These are phyloP conservation scores for Tetrahymena malaccensis DNA, from an alignment of 73 alveolate genomes.

Conservation along the genomic window DNA sequence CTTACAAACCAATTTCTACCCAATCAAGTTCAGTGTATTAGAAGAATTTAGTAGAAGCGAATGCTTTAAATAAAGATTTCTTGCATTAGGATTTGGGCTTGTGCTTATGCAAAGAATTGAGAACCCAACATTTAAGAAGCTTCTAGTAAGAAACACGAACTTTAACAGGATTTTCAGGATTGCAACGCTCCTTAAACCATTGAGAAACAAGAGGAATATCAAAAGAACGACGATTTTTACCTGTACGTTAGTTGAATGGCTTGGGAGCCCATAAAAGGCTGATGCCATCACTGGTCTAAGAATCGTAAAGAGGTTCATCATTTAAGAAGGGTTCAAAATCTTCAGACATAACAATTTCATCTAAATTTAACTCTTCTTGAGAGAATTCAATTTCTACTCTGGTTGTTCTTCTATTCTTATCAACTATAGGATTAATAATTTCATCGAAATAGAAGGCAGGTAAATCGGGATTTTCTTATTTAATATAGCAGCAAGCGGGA, in stretches of 20 bases:
- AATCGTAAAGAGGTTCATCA: constrained; percentile 90
- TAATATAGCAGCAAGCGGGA: constrained; percentile 90
- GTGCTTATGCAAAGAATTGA: constrained; percentile 92
- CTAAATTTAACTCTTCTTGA: constrained; percentile 61
- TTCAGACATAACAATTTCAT: constrained; percentile 50
- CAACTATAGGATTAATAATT: constrained; percentile 97
- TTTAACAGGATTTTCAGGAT: constrained; percentile 96
- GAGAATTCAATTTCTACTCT: constrained; percentile 52
- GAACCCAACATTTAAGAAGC: constrained; percentile 97
- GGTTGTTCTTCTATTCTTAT: constrained; percentile 63
- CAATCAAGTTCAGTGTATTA: constrained; percentile 99
- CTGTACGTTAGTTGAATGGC: constrained; percentile 98
- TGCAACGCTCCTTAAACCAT: constrained; percentile 99
- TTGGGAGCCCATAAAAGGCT: constrained; percentile 98
- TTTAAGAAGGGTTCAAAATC: constrained; percentile 77
- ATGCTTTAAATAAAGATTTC: constrained; percentile 94
- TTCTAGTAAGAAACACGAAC: constrained; percentile 99
- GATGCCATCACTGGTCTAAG: constrained; percentile 90
- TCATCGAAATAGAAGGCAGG: constrained; percentile 97
- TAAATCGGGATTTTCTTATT: constrained; percentile 72
- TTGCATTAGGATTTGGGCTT: constrained; percentile 92
- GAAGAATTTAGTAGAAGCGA: constrained; percentile 97
- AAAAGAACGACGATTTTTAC: constrained; percentile 94
- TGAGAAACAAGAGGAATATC: constrained; percentile 97
- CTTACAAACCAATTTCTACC: constrained; percentile 99